Evolutionary conservation across 2,329 filamentous ascomycete species (phyloP).

Genomic region (Exophiala lecanii-corni): DNA sequence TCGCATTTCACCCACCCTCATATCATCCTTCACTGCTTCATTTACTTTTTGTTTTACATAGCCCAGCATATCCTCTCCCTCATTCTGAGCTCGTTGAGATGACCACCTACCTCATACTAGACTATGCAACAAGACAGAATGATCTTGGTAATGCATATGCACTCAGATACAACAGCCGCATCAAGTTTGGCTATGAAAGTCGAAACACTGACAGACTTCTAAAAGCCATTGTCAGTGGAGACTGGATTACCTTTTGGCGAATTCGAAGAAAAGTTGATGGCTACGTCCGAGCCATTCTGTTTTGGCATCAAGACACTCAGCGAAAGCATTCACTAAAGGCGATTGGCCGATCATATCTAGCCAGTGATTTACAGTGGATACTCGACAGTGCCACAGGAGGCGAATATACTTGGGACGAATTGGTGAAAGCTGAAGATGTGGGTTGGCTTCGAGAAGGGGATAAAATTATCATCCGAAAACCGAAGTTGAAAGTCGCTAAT

Average conservation of each 20-base stretch:
- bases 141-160: slow-evolving; percentile 70
- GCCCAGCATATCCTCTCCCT: slow-evolving; percentile 60
- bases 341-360: slow-evolving; percentile 75
- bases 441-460: slow-evolving; percentile 77
- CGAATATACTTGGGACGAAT: slow-evolving; percentile 60
- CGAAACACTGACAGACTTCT: slow-evolving; percentile 66
- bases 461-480: slow-evolving; percentile 69
- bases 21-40: slow-evolving; percentile 85
- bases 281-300: slow-evolving; percentile 72
- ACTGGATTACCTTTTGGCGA: slow-evolving; percentile 75
- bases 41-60: slow-evolving; percentile 68
- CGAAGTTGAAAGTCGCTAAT: slow-evolving; percentile 25
- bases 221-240: slow-evolving; percentile 67
- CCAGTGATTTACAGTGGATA: slow-evolving; percentile 66
- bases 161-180: slow-evolving; percentile 49
- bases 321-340: slow-evolving; percentile 77
- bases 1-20: slow-evolving; percentile 76
- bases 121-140: slow-evolving; percentile 77
- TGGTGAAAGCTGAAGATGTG: slow-evolving; percentile 65
- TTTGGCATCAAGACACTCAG: slow-evolving; percentile 72
- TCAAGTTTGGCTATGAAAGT: slow-evolving; percentile 58
- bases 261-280: slow-evolving; percentile 70
- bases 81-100: slow-evolving; percentile 73
- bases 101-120: slow-evolving; percentile 74
- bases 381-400: slow-evolving; percentile 50